Base-by-base conservation (phyloP, 2,329 filamentous ascomycete species). In the Verticillium longisporum region DNA sequence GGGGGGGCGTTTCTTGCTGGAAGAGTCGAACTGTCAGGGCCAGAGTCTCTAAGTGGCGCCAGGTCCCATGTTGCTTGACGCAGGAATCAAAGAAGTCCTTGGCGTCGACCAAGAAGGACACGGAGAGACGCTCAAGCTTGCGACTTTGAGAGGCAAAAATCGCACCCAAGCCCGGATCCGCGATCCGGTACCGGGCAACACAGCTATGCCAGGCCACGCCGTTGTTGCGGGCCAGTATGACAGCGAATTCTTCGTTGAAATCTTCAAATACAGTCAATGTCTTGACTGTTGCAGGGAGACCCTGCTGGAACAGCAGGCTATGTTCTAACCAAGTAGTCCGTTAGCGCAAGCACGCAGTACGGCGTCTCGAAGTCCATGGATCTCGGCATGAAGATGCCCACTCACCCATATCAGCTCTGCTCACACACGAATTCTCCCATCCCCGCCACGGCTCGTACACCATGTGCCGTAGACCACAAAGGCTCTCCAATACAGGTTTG, bases 371-470 rank as follows among this genome's bases (percentile, higher is more conserved):
- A 31, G 5, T 31, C 26, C 26, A 31, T 31, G 26, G 26, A 31
- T 31, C 26, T 31, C 26, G 26, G 26, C 26, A 31, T 31, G 26
- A n/a, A 55, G 62, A 57, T 70, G 68, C 4, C 66, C 61, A 38
- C 66, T 18, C 66, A 70, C 68, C 58, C 65, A 41, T 26, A 41
- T 62, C 57, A 57, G 37, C 11, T 38, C 60, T 56, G 63, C 60
- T 57, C 62, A 10, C 56, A 45, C 31, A 3, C 15, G 6, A 2
- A n/a, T n/a, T 6, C n/a, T 69, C 11, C 66, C 65, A 63, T 66
- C 59, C 65, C 66, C 67, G 55, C 73, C 72, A 77, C 18, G 70
- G 71, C 64, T 77, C 73, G 56, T 71, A 72, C 57, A 62, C 61
- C 13, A 74, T 60, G 56, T 66, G 64, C 41, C 74, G 67, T 55